Evolutionary conservation across 140 eudicot species (phyloP).

Genomic region (Flaveria floridana): DNA sequence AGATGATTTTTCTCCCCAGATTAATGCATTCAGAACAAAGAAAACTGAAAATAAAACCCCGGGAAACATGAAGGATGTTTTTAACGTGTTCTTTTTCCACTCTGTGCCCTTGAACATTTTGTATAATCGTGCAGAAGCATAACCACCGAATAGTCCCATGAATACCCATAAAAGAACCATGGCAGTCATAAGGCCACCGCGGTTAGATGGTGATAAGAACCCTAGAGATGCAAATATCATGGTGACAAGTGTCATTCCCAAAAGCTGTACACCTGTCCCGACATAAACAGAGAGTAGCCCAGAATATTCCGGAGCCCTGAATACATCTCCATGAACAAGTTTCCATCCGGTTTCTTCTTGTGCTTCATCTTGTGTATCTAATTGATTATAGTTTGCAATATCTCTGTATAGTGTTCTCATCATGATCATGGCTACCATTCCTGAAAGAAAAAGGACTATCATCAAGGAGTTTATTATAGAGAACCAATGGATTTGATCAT

Average conservation of each 20-base stretch:
- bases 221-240: conserved; percentile 53
- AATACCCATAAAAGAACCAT: conserved; percentile 53
- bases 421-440: conserved; percentile 98
- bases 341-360: conserved; percentile 59
- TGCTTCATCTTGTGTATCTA: conserved; percentile 44
- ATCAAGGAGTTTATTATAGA: conserved; percentile 84
- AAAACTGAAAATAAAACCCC: conserved; percentile 67
- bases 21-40: conserved; percentile 74
- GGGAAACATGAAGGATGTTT: conserved; percentile 82
- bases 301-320: conserved; percentile 46
- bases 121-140: conserved; percentile 66
- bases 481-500: conserved; percentile 94
- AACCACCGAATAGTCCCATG: conserved; percentile 51
- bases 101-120: conserved; percentile 89
- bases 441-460: conserved; percentile 90
- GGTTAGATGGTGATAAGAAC: conserved; percentile 49
- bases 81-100: conserved; percentile 76
- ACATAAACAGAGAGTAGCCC: conserved; percentile 41
- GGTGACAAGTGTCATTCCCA: conserved; percentile 50
- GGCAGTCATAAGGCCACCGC: conserved; percentile 51
- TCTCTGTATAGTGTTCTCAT: conserved; percentile 86
- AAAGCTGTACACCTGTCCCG: conserved; percentile 46
- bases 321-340: conserved; percentile 51
- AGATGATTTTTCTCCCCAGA: conserved; percentile 91
- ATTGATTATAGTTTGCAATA: conserved; percentile 51